Evolutionary conservation across 805 yeast genomes (phyloP), one percentile per base, ranked within the genome.

Genomic region (Metschnikowia borealis): DNA sequence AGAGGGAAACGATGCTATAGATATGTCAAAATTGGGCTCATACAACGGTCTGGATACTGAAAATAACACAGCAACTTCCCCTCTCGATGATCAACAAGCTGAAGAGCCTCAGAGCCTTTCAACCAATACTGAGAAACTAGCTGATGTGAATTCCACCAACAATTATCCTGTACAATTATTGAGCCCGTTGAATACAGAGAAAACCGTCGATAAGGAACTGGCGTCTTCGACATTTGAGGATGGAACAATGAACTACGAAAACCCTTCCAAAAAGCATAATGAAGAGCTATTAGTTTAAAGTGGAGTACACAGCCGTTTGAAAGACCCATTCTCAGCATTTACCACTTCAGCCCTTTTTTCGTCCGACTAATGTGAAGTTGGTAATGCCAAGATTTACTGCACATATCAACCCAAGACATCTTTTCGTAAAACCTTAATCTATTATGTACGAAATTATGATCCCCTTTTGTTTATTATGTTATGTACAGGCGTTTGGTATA

Each of bases 131-230:
- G 38, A 21, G 6, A 34, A 42, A 39, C 34, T 29, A 26, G 20
- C 21, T 29, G 45, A 32, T 7, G 23, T n/a, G 20, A 21, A 14
- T 11, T 6, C 11, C n/a, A 20, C 6, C 39, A 36, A 35, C 15
- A 11, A 26, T 21, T 35, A 13, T 36, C 39, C 46, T 23, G 46
- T 26, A 11, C 46, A 44, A 17, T 26, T 44, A 26, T 44, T 44
- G 46, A 44, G 46, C 17, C 40, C 46, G 15, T 44, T 44, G 46
- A 44, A 26, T 17, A 34, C 39, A 11, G 46, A 44, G 15, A 35
- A 44, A 44, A 13, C 46, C 7, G 23, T 31, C 21, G 46, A 26
- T 8, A 23, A 15, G 21, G 34, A 44, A 15, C 39, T 26, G 46
- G 14, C 18, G 13, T 23, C 46, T 15, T 26, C 46, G 34, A 18